Evolutionary conservation across 140 eudicot genomes (phyloP), one percentile per base, ranked within the genome.

Genomic region (Cichorium intybus): DNA sequence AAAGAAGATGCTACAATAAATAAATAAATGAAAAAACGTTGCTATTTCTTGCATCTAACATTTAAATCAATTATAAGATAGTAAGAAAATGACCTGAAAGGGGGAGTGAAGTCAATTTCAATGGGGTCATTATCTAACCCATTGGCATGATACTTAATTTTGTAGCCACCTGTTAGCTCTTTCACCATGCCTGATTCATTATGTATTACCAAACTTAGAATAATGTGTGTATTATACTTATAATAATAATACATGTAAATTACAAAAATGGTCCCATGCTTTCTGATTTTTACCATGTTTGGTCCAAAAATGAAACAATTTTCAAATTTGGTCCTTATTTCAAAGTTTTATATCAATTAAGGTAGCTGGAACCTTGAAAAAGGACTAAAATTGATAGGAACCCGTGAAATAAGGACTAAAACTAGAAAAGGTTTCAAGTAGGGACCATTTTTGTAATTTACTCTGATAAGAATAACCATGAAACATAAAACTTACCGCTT

Each of bases 41-140:
- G 37, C 1, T 31, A 7, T 31, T 31, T 31, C n/a, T 31, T 31
- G 1, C 8, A 39, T 39, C 12, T 12, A 39, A 39, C 46, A 3
- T 3, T 39, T 10, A 6, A 11, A 43, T 43, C 7, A 24, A 14
- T 0, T 39, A 8, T 3, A 11, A 46, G n/a, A 5, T 16, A 28
- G 22, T 17, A 66, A 24, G 26, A 10, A 68, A 58, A 24, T 27
- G 27, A 92, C 98, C 96, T 88, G 95, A 88, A 88, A 45, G 96
- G 99, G 45, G 95, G 96, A 51, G 97, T 85, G 58, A 92, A 92
- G 66, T 92, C 96, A 6, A 88, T 92, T 75, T 85, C 93, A 69
- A 92, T 81, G 2, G 96, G 87, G 14, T 85, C 99, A 31, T 78
- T 74, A 4, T 81, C 89, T 39, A 63, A 64, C 35, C 99, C 99